Evolutionary conservation across 805 yeast genomes (phyloP).

Genomic region (Candida boidinii): DNA sequence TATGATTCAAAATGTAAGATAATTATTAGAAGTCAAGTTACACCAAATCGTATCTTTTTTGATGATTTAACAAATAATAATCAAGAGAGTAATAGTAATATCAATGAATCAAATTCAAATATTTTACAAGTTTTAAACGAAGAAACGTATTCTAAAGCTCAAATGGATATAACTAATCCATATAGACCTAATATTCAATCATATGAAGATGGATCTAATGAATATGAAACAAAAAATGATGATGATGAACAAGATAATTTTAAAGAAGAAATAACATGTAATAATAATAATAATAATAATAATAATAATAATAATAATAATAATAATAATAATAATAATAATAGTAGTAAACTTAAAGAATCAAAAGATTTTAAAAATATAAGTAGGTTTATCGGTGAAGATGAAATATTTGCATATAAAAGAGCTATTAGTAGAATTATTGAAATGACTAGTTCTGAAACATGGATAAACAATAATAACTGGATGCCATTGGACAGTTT

Average conservation of each 20-base stretch:
- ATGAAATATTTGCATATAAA: slow-evolving; percentile 64
- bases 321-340: slow-evolving; percentile 50
- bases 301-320: slow-evolving; percentile 61
- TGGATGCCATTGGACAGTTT: slow-evolving; percentile 49
- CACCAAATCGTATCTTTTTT: slow-evolving; percentile 49
- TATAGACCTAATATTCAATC: slow-evolving; percentile 63
- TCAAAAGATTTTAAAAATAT: slow-evolving; percentile 39
- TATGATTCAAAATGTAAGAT: slow-evolving; percentile 61
- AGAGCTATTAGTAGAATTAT: slow-evolving; percentile 60
- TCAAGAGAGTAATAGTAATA: slow-evolving; percentile 4
- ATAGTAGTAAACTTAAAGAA: too few relatives aligned
- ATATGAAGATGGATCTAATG: slow-evolving; percentile 41
- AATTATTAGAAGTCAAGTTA: slow-evolving; percentile 40
- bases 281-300: slow-evolving; percentile 48
- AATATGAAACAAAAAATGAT: slow-evolving; percentile 13
- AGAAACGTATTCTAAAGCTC: slow-evolving; percentile 62
- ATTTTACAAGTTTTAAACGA: slow-evolving; percentile 44
- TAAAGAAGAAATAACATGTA: slow-evolving; percentile 31
- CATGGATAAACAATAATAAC: slow-evolving; percentile 39
- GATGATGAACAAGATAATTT: too few relatives aligned
- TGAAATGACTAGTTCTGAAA: slow-evolving; percentile 23
- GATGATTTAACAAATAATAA: slow-evolving; percentile 33
- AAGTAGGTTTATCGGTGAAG: slow-evolving; percentile 65
- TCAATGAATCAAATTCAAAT: slow-evolving; percentile 8
- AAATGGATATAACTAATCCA: slow-evolving; percentile 51